Percentiles rank a stretch among this genome's conserved stretches.
phyloP scores from a whole-genome alignment of 306 rosid genomes.

The Trichosanthes truncata region DNA sequence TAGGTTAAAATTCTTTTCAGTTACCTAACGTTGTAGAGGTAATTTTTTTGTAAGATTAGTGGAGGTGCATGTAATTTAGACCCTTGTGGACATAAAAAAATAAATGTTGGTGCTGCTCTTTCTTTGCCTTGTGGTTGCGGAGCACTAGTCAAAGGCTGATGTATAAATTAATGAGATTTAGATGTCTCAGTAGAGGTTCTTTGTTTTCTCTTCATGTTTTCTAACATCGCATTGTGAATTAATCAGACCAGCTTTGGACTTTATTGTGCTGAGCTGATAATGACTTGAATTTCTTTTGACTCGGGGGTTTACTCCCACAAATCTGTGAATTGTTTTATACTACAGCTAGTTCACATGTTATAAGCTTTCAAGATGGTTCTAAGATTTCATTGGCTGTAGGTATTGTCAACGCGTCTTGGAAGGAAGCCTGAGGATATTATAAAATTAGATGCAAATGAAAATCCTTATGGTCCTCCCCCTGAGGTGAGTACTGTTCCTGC shows the following conservation, averaged over 20 bases:
- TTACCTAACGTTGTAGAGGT: no score
- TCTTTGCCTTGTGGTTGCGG: not conserved
- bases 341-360: not conserved
- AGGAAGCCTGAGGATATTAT: slow-evolving; percentile 92
- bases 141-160: not conserved
- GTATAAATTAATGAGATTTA: not conserved
- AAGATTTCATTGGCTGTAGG: slow-evolving; percentile 27
- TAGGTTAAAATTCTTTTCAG: no score
- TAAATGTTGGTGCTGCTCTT: not conserved
- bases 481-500: slow-evolving; percentile 40
- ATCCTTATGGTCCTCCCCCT: slow-evolving; percentile 98
- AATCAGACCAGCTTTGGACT: not conserved
- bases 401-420: slow-evolving; percentile 72
- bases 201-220: not conserved
- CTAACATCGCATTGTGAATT: not conserved
- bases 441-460: slow-evolving; percentile 95
- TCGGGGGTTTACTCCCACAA: not conserved
- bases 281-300: not conserved
- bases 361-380: not conserved
- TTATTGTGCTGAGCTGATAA: not conserved
- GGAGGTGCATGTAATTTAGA: not conserved
- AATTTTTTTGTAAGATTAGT: no score
- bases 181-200: not conserved
- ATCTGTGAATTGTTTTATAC: not conserved
- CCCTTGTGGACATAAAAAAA: not conserved